These are phyloP conservation scores for Phytophthora ohioensis DNA, from an alignment of 352 stramenopile genomes.

Conservation along the genomic window DNA sequence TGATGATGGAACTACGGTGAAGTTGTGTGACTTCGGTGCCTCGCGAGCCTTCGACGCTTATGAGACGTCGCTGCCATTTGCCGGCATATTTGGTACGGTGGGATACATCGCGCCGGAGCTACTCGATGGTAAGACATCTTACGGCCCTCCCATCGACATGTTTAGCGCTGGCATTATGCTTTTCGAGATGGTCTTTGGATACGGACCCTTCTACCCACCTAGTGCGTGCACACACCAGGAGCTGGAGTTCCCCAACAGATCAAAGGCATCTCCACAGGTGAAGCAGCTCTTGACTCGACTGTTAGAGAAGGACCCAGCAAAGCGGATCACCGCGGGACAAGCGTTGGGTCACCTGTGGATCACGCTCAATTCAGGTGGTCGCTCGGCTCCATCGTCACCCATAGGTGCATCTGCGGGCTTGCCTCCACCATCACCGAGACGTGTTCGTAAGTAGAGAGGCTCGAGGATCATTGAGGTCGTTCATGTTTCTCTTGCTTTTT, in stretches of 20 bases:
- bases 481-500: conserved; percentile 24
- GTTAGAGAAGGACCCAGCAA: conserved; percentile 73
- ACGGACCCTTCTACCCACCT: conserved; percentile 76
- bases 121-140: conserved; percentile 56
- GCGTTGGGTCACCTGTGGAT: conserved; percentile 90
- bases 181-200: conserved; percentile 83
- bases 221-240: conserved; percentile 68
- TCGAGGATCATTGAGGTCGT: not conserved
- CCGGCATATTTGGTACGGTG: conserved; percentile 73
- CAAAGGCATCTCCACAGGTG: conserved; percentile 46
- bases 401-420: conserved; percentile 5
- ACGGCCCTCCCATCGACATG: conserved; percentile 75
- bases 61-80: conserved; percentile 63
- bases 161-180: conserved; percentile 77
- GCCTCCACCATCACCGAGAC: conserved; percentile 17
- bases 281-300: conserved; percentile 79
- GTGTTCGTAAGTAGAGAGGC: conserved; percentile 26
- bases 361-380: conserved; percentile 39
- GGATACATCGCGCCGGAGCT: conserved; percentile 80
- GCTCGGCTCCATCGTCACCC: conserved; percentile 50
- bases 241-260: conserved; percentile 62
- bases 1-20: conserved; percentile 53
- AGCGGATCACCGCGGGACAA: conserved; percentile 80
- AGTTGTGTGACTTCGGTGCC: conserved; percentile 88
- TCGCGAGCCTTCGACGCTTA: conserved; percentile 70